A percentile compares a stretch with the other conserved stretches of the same genome.
These are phyloP conservation scores for Huntiella decipiens DNA, from an alignment of 2,329 filamentous ascomycete genomes.

Conservation along the genomic window DNA sequence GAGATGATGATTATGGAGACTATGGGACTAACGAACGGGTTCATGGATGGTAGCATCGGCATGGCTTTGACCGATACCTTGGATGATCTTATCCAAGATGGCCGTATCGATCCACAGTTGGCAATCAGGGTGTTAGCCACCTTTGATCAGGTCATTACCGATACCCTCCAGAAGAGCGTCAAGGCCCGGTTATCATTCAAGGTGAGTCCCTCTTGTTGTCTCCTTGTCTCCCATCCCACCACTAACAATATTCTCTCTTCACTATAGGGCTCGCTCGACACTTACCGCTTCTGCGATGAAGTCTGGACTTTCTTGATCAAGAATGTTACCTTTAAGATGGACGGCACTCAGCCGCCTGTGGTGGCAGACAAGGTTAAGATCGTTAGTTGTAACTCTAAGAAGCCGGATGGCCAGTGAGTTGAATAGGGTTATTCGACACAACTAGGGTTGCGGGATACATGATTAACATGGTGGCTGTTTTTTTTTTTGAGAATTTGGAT, in stretches of 20 bases:
- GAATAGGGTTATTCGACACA: too few species aligned
- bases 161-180: slow-evolving; percentile 80
- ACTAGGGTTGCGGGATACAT: too few species aligned
- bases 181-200: slow-evolving; percentile 87
- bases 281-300: slow-evolving; percentile 98
- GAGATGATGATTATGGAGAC: too few species aligned
- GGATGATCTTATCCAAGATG: slow-evolving; percentile 85
- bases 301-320: slow-evolving; percentile 99
- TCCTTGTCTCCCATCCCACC: not conserved
- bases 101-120: slow-evolving; percentile 90
- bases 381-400: slow-evolving; percentile 89
- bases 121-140: slow-evolving; percentile 96
- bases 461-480: too few species aligned
- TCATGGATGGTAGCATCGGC: slow-evolving; percentile 49
- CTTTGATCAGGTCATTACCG: slow-evolving; percentile 85
- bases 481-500: too few species aligned
- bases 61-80: slow-evolving; percentile 88
- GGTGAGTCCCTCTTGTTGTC: slow-evolving; percentile 29
- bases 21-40: too few species aligned
- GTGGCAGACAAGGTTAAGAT: slow-evolving; percentile 92
- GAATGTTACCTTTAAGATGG: slow-evolving; percentile 97
- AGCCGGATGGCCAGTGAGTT: slow-evolving; percentile 22
- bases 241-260: not conserved
- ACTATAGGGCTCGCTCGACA: slow-evolving; percentile 75
- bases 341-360: slow-evolving; percentile 49